Conservation (phyloP, 208 protist species). For the Wallacemonas rigidus region DNA sequence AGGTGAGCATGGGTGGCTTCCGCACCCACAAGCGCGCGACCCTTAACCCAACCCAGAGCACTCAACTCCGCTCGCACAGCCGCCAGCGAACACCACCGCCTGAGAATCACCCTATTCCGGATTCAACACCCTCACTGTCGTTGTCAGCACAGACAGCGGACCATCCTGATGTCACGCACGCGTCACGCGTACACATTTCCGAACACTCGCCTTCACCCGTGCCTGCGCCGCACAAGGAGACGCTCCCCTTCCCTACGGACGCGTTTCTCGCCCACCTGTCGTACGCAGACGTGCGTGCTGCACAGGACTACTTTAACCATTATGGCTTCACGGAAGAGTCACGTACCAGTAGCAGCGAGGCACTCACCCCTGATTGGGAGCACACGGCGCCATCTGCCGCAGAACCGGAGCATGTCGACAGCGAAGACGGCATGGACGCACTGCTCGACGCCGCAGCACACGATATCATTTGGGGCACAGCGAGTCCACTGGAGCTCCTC, state of each 20-base stretch:
- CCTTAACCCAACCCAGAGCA: slow-evolving; percentile 1
- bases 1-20: slow-evolving; percentile 4
- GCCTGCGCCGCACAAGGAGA: background rate
- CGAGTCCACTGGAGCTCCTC: slow-evolving; percentile 1
- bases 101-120: too few relatives aligned
- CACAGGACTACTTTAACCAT: slow-evolving; percentile 16
- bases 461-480: slow-evolving; percentile 13
- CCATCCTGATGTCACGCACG: too few relatives aligned
- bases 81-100: too few relatives aligned
- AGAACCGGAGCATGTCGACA: background rate
- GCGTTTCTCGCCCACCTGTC: slow-evolving; percentile 5
- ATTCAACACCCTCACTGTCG: too few relatives aligned
- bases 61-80: background rate
- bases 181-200: too few relatives aligned
- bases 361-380: background rate
- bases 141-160: too few relatives aligned
- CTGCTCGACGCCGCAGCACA: slow-evolving; percentile 10
- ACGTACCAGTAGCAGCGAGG: background rate
- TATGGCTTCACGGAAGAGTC: slow-evolving; percentile 1
- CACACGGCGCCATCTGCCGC: background rate
- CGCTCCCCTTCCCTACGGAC: too few relatives aligned
- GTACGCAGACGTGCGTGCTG: slow-evolving; percentile 19
- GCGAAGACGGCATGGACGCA: slow-evolving; percentile 2
- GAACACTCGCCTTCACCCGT: background rate
- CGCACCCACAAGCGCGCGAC: slow-evolving; percentile 8